phyloP scores from a whole-genome alignment of 352 stramenopile species.

The Phytophthora gonapodyides region DNA sequence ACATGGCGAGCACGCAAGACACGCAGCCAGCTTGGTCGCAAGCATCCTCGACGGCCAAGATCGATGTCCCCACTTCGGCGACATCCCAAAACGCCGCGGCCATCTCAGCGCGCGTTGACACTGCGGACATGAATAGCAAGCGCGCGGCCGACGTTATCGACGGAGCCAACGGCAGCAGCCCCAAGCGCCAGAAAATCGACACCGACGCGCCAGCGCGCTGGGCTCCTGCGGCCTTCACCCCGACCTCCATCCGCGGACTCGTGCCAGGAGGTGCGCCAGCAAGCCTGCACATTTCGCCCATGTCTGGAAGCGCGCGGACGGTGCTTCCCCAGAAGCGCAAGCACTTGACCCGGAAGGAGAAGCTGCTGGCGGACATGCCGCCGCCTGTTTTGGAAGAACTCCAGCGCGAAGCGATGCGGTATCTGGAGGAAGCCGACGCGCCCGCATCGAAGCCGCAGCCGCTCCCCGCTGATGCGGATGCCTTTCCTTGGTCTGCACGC shows the following conservation, averaged over 20 bases:
- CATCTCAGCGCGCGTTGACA: not conserved
- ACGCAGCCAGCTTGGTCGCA: constrained; percentile 22
- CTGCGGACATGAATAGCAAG: constrained; percentile 26
- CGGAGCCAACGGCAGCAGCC: not conserved
- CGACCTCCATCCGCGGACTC: constrained; percentile 16
- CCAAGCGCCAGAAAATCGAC: constrained; percentile 34
- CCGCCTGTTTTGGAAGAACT: constrained; percentile 41
- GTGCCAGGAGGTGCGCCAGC: constrained; percentile 8
- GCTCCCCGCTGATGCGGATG: constrained; percentile 28
- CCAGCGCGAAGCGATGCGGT: constrained; percentile 34
- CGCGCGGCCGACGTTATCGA: constrained; percentile 10
- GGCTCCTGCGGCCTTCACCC: constrained; percentile 14
- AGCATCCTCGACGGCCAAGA: not conserved
- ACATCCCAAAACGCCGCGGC: constrained; percentile 2
- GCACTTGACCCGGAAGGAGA: constrained; percentile 45
- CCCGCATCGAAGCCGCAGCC: constrained; percentile 2
- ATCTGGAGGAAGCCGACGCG: constrained; percentile 28
- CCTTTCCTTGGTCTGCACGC: constrained; percentile 38
- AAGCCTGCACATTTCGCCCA: constrained; percentile 37
- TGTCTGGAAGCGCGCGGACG: constrained; percentile 24
- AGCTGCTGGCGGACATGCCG: constrained; percentile 41
- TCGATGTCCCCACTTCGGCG: constrained; percentile 5
- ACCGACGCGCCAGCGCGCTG: constrained; percentile 1
- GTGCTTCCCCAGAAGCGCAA: constrained; percentile 32
- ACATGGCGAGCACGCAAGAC: constrained; percentile 14